Evolutionary conservation across 768 basidiomycete genomes (phyloP).

Genomic region (Pleurotus pulmonarius): DNA sequence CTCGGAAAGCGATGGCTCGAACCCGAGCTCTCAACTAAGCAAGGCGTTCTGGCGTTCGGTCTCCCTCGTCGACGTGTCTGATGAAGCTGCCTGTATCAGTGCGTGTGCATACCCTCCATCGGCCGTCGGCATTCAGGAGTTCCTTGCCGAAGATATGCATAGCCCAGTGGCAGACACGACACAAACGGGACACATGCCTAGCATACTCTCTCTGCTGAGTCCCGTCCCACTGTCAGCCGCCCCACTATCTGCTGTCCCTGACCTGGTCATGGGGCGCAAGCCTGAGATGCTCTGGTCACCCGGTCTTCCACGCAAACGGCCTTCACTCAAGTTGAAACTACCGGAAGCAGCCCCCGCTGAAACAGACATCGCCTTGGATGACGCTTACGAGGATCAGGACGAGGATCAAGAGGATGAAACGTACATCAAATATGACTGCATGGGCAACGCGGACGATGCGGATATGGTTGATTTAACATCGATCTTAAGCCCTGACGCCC

Average conservation of each 20-base stretch:
- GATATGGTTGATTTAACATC: constrained; percentile 4
- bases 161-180: background rate
- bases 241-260: constrained; percentile 21
- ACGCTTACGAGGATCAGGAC: constrained; percentile 11
- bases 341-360: too few relatives aligned
- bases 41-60: constrained; percentile 46
- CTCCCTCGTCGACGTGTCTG: constrained; percentile 24
- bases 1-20: constrained; percentile 4
- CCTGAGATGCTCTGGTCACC: constrained; percentile 44
- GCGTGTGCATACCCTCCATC: constrained; percentile 14
- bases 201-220: constrained; percentile 6
- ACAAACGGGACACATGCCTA: constrained; percentile 8
- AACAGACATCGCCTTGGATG: background rate
- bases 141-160: background rate
- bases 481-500: constrained; percentile 17
- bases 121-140: constrained; percentile 26
- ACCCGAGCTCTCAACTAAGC: constrained; percentile 22
- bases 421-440: background rate
- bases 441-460: background rate
- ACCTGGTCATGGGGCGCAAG: constrained; percentile 35
- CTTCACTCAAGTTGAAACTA: constrained; percentile 8
- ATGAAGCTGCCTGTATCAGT: constrained; percentile 17
- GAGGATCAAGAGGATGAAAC: background rate
- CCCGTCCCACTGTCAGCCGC: constrained; percentile 11
- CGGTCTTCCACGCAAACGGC: constrained; percentile 23